phyloP scores from a whole-genome alignment of 202 grass and related monocot genomes.

The Saccharum hybrid region DNA sequence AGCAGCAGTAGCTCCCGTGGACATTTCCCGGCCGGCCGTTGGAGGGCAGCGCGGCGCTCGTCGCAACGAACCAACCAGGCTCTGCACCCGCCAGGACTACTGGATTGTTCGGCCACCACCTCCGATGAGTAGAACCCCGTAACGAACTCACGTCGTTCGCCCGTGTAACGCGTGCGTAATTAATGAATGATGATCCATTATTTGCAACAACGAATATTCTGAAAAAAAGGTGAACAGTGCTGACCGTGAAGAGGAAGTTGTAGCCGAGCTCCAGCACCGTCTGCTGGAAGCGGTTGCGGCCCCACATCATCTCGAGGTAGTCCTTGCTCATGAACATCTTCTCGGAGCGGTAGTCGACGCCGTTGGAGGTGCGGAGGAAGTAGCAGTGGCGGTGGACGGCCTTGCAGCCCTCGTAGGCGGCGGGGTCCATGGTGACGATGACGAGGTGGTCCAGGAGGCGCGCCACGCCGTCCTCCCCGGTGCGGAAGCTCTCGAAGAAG shows the following conservation, averaged over 20 bases:
- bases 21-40: background rate
- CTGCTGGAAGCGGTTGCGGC: slow-evolving; percentile 65
- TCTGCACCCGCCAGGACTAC: background rate
- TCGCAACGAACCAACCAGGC: background rate
- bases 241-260: slow-evolving; percentile 88
- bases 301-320: slow-evolving; percentile 96
- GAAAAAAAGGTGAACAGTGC: background rate
- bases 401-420: slow-evolving; percentile 67
- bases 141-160: background rate
- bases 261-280: slow-evolving; percentile 75
- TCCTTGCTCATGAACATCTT: slow-evolving; percentile 91
- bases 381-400: slow-evolving; percentile 72
- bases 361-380: slow-evolving; percentile 53
- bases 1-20: background rate
- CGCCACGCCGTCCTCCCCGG: slow-evolving; percentile 54
- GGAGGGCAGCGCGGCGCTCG: background rate
- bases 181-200: no score
- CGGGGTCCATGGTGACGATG: slow-evolving; percentile 80
- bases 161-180: background rate
- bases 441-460: slow-evolving; percentile 74
- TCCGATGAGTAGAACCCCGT: background rate
- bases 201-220: no score
- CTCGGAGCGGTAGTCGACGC: slow-evolving; percentile 64
- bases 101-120: background rate
- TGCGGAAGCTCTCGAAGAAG: slow-evolving; percentile 84